A percentile compares a stretch with the other conserved stretches of the same genome.
phyloP scores from a whole-genome alignment of 306 rosid genomes.

The Acmispon strigosus region DNA sequence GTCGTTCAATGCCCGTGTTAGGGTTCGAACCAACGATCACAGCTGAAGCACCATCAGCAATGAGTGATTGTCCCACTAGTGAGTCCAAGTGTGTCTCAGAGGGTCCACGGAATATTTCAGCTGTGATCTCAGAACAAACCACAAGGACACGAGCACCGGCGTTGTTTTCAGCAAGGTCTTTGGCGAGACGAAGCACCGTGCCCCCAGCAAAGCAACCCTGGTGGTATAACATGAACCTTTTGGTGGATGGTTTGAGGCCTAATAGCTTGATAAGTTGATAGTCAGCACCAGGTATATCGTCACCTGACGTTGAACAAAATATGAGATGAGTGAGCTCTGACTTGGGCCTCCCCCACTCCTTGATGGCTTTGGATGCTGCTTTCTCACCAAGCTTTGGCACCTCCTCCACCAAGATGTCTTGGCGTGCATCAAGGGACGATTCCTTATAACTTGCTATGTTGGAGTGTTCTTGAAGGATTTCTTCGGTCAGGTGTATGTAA shows the following conservation, averaged over 20 bases:
- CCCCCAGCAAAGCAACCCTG: conserved; percentile 37
- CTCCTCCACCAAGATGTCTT: too few relatives aligned
- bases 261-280: conserved; percentile 30
- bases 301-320: conserved; percentile 30
- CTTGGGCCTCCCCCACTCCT: conserved; percentile 12
- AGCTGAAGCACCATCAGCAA: conserved; percentile 33
- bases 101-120: conserved; percentile 15
- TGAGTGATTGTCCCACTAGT: conserved; percentile 36
- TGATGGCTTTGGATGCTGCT: too few relatives aligned
- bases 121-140: conserved; percentile 25
- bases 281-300: conserved; percentile 38
- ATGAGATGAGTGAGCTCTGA: conserved; percentile 37
- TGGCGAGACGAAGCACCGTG: conserved; percentile 27
- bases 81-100: conserved; percentile 18
- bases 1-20: not conserved
- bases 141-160: conserved; percentile 27
- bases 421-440: too few relatives aligned
- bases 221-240: conserved; percentile 28
- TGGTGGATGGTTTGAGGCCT: conserved; percentile 26
- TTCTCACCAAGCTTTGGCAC: too few relatives aligned
- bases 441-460: too few relatives aligned
- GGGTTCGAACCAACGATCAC: conserved; percentile 27
- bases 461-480: too few relatives aligned
- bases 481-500: too few relatives aligned
- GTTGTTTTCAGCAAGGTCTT: conserved; percentile 34